Evolutionary conservation across 371 early-diverging fungal species (phyloP).

Genomic region (Rhizopus delemar): DNA sequence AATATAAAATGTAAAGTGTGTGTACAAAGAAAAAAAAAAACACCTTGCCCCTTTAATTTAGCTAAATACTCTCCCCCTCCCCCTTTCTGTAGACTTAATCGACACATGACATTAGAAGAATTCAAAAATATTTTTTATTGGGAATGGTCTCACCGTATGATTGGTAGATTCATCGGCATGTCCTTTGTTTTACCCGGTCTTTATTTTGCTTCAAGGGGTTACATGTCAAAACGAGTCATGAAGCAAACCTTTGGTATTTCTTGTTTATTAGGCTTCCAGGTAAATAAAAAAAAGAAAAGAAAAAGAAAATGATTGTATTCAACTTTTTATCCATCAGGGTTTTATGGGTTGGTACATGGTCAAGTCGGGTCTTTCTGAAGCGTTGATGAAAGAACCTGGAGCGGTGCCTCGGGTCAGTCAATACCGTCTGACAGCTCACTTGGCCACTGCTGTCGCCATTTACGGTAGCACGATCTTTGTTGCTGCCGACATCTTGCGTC

Average conservation of each 20-base stretch:
- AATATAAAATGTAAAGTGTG: slow-evolving; percentile 81
- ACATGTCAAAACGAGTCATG: slow-evolving; percentile 70
- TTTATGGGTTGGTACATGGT: slow-evolving; percentile 99
- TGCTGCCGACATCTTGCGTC: slow-evolving; percentile 75
- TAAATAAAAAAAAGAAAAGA: slow-evolving; percentile 20
- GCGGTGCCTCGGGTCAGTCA: slow-evolving; percentile 92
- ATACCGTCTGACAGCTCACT: slow-evolving; percentile 91
- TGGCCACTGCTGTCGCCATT: slow-evolving; percentile 87
- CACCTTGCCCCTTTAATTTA: too few relatives aligned
- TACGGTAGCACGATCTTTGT: slow-evolving; percentile 78
- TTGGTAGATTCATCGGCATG: slow-evolving; percentile 91
- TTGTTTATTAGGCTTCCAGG: slow-evolving; percentile 82
- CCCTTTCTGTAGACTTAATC: slow-evolving; percentile 71
- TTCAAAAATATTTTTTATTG: slow-evolving; percentile 96
- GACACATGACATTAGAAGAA: slow-evolving; percentile 84
- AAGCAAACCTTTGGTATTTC: slow-evolving; percentile 76
- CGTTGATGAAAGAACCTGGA: slow-evolving; percentile 76
- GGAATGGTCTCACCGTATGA: slow-evolving; percentile 96
- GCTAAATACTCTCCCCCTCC: not conserved
- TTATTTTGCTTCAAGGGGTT: slow-evolving; percentile 80
- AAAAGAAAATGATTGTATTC: slow-evolving; percentile 1
- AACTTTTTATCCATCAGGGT: slow-evolving; percentile 57
- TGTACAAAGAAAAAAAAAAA: not conserved
- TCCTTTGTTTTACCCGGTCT: slow-evolving; percentile 84
- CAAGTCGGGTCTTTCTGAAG: slow-evolving; percentile 83